phyloP scores from a whole-genome alignment of 306 rosid species.

The Lathyrus oleraceus region DNA sequence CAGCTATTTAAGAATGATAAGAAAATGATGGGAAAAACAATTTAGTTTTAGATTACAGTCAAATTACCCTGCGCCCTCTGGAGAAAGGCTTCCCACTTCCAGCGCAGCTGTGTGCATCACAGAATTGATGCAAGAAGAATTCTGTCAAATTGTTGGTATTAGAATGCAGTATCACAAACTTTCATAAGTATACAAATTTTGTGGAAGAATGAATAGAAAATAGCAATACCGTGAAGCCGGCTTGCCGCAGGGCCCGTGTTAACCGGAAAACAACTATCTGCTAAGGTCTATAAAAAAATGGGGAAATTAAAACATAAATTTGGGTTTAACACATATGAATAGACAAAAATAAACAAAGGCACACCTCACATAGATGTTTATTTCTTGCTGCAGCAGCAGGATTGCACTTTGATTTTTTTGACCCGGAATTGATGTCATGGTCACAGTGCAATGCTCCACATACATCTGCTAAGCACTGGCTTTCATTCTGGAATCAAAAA shows the following conservation, averaged over 20 bases:
- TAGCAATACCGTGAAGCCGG: constrained; percentile 67
- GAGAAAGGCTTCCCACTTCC: constrained; percentile 68
- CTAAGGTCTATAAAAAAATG: constrained; percentile 51
- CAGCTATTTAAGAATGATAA: neutral
- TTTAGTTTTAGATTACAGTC: constrained; percentile 8
- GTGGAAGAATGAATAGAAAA: constrained; percentile 25
- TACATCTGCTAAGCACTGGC: constrained; percentile 71
- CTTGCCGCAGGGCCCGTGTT: constrained; percentile 60
- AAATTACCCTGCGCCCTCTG: constrained; percentile 65
- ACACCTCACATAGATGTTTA: constrained; percentile 82
- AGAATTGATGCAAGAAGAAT: constrained; percentile 76
- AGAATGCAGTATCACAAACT: constrained; percentile 28
- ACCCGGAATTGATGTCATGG: constrained; percentile 45
- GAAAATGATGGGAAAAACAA: neutral
- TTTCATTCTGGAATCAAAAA: constrained; percentile 58
- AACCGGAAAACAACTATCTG: constrained; percentile 71
- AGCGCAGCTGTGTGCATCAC: constrained; percentile 71
- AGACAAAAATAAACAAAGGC: constrained; percentile 33
- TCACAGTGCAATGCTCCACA: constrained; percentile 87
- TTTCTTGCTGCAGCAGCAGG: constrained; percentile 75
- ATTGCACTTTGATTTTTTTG: constrained; percentile 69
- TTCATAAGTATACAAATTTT: constrained; percentile 12
- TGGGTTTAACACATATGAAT: constrained; percentile 1
- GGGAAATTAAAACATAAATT: constrained; percentile 26
- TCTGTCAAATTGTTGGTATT: constrained; percentile 45